Base-by-base conservation (phyloP, 1,284 basidiomycete species). In the Marasmius oreades region DNA sequence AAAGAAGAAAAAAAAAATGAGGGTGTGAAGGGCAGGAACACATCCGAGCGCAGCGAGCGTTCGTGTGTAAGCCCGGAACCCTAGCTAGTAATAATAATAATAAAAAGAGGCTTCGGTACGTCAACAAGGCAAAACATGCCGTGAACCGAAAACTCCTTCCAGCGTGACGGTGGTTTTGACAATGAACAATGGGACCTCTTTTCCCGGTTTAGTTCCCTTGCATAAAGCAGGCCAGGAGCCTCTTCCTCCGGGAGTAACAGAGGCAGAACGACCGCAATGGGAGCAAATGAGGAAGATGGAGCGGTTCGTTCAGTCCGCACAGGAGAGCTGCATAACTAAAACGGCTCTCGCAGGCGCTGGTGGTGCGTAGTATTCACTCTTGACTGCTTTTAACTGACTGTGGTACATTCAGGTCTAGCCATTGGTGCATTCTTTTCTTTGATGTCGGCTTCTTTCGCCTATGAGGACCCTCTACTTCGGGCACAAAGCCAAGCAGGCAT, bases 371-470 rank as follows among this genome's bases (percentile, higher is more conserved):
- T 53, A 44, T 42, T 31, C 34, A 5, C 7, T 51, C 46, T 53
- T 46, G n/a, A 46, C 16, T 10, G 20, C 11, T 44, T 31, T 53
- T 34, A 14, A 28, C 33, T 4, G 10, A 12, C 45, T 43, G 51
- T 23, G 48, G 46, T 24, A 16, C 33, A 56, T 59, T 53, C 37
- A 92, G 96, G 94, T 57, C 88, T 98, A 67, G 95, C 82, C 11
- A 80, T 98, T 50, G 97, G 96, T 61, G 95, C 89, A 28, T 95
- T 98, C 78, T 94, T 99, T 76, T 93, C 93, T 1, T 80, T 99
- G 60, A 96, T 99, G 94, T 93, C 92, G 44, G 81, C 94, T 12
- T 94, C 93, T 31, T 96, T 99, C 68, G 90, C 91, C 24, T 95
- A 97, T 66, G 96, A 98, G 70, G 96, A 98, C 70, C 96, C 96